phyloP scores from a whole-genome alignment of 805 yeast species.

The Zygoascus tannicola region DNA sequence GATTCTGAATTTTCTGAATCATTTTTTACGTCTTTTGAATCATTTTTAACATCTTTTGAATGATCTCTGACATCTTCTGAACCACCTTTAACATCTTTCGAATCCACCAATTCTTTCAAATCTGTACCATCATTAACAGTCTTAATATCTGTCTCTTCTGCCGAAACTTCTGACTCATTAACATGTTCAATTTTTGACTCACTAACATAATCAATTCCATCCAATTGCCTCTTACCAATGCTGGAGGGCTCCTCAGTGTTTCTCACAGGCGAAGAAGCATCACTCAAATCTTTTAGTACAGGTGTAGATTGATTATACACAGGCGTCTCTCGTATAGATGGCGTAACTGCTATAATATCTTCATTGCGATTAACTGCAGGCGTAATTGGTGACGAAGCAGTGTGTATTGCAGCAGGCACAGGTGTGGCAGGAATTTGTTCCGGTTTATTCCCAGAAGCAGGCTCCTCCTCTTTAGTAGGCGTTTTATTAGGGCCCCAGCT shows the following conservation, averaged over 20 bases:
- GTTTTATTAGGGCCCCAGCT: conserved; percentile 11
- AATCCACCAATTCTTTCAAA: conserved; percentile 1
- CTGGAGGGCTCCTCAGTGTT: not conserved
- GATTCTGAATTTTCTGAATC: not conserved
- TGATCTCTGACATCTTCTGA: not conserved
- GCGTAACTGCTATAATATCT: not conserved
- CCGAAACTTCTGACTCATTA: too few relatives aligned
- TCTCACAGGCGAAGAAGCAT: not conserved
- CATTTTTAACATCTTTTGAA: not conserved
- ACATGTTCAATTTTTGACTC: too few relatives aligned
- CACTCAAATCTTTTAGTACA: not conserved
- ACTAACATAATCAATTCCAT: too few relatives aligned
- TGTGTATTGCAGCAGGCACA: not conserved
- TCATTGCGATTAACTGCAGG: not conserved
- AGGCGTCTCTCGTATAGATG: not conserved
- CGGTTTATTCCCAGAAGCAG: not conserved
- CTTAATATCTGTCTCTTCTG: not conserved
- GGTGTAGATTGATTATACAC: not conserved
- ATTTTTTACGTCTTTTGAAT: too few relatives aligned
- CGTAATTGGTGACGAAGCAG: not conserved
- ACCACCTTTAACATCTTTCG: not conserved
- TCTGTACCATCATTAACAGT: not conserved
- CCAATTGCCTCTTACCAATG: not conserved
- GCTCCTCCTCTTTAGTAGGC: not conserved
- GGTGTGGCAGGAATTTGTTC: not conserved